A percentile compares a stretch with the other conserved stretches of the same genome.
These are phyloP conservation scores for Spatholobus suberectus DNA, from an alignment of 306 rosid genomes.

Conservation along the genomic window DNA sequence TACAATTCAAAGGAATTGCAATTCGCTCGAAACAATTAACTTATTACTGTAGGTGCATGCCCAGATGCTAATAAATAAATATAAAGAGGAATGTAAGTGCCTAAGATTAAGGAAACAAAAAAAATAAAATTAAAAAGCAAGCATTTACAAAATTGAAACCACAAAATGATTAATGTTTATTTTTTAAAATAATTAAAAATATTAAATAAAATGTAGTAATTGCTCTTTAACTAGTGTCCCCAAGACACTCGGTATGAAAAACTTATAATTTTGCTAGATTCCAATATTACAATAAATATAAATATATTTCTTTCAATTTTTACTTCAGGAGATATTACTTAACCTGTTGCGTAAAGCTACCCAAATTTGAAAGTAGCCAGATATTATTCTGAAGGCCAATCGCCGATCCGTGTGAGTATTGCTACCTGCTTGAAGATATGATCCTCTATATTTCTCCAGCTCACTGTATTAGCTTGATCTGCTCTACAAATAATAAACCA, in stretches of 20 bases:
- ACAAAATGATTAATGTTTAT: background rate
- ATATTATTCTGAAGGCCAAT: slow-evolving; percentile 27
- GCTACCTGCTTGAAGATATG: slow-evolving; percentile 35
- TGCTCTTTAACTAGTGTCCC: background rate
- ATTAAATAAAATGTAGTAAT: background rate
- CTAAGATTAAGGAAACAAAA: background rate
- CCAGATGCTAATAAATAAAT: slow-evolving; percentile 2
- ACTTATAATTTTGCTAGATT: slow-evolving; percentile 5
- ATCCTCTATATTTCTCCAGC: slow-evolving; percentile 31
- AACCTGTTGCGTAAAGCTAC: slow-evolving; percentile 10
- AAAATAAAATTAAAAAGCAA: background rate
- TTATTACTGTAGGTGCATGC: background rate
- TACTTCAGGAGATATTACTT: slow-evolving; percentile 1
- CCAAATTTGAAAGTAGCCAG: slow-evolving; percentile 15
- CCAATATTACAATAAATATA: slow-evolving; percentile 13
- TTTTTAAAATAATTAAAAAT: background rate
- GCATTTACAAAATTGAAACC: background rate
- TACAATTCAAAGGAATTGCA: slow-evolving; percentile 19
- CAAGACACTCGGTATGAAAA: background rate
- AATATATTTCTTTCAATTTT: background rate
- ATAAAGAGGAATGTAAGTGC: background rate
- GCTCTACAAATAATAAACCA: slow-evolving; percentile 6
- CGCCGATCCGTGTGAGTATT: slow-evolving; percentile 5
- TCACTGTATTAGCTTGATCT: slow-evolving; percentile 28
- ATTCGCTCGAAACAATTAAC: slow-evolving; percentile 7